A percentile compares a stretch with the other conserved stretches of the same genome.
These are phyloP conservation scores for Globisporangium uncinulatum DNA, from an alignment of 352 stramenopile species.

Conservation along the genomic window DNA sequence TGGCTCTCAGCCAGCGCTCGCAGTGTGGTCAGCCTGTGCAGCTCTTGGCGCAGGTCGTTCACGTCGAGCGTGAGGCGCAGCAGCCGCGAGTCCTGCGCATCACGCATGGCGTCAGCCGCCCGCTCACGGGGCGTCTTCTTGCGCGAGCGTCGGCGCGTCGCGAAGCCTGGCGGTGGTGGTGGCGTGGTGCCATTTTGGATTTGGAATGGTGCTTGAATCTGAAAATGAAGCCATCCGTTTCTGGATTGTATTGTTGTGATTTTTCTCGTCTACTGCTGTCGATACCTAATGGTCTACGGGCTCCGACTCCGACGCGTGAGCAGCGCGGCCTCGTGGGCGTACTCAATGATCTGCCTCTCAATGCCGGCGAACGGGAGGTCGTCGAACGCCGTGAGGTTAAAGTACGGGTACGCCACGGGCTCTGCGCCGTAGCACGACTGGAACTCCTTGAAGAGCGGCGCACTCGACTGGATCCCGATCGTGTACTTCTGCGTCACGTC, in stretches of 20 bases:
- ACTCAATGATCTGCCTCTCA: conserved; percentile 42
- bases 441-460: conserved; percentile 41
- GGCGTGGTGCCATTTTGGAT: too few species aligned
- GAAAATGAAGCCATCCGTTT: too few species aligned
- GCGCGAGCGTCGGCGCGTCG: conserved; percentile 5
- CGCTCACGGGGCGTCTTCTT: conserved; percentile 7
- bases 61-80: conserved; percentile 29
- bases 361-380: conserved; percentile 37
- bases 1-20: conserved; percentile 2
- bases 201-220: too few species aligned
- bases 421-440: conserved; percentile 47
- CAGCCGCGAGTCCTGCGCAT: conserved; percentile 5
- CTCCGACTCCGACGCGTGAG: conserved; percentile 10
- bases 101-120: not conserved
- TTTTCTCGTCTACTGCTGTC: not conserved
- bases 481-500: conserved; percentile 39
- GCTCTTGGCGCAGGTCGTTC: conserved; percentile 25
- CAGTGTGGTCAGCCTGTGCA: conserved; percentile 8
- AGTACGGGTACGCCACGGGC: conserved; percentile 24
- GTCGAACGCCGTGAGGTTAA: conserved; percentile 36
- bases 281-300: not conserved
- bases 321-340: conserved; percentile 40
- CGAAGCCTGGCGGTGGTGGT: not conserved
- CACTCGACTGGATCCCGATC: conserved; percentile 36
- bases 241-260: not conserved